phyloP scores from a whole-genome alignment of 345 rosid species.

The Noccaea caerulescens region DNA sequence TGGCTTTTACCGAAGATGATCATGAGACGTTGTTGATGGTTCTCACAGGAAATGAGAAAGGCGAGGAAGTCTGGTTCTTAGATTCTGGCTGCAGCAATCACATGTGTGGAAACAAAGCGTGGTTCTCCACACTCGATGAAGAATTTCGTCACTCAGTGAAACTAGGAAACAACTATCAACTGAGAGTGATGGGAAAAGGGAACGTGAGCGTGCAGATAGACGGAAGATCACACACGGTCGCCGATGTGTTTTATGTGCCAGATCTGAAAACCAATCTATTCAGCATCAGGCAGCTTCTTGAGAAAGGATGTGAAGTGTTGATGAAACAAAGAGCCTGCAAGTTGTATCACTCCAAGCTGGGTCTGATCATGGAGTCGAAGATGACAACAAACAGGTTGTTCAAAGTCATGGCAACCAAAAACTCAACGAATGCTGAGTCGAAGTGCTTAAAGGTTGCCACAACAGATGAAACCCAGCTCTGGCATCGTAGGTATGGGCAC shows the following conservation, averaged over 20 bases:
- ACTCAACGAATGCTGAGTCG: fast-evolving
- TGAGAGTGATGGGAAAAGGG: too few relatives aligned
- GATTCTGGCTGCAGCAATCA: slow-evolving; percentile 19
- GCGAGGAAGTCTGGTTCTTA: not conserved
- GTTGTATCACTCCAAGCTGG: not conserved
- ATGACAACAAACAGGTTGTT: not conserved
- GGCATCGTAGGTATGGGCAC: not conserved
- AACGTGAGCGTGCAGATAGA: not conserved
- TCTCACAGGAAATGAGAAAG: not conserved
- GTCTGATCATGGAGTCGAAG: not conserved
- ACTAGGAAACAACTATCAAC: not conserved
- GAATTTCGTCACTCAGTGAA: not conserved
- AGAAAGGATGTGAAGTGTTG: not conserved
- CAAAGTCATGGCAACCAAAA: not conserved
- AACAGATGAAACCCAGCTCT: not conserved
- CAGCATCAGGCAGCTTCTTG: slow-evolving; percentile 16
- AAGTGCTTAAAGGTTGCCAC: not conserved
- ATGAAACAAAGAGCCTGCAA: not conserved
- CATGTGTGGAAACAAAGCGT: not conserved
- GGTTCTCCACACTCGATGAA: slow-evolving; percentile 14
- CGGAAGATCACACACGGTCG: not conserved
- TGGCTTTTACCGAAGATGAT: not conserved
- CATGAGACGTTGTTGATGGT: too few relatives aligned
- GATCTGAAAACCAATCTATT: slow-evolving; percentile 14
- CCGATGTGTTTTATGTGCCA: not conserved